Conservation (phyloP, 2,329 filamentous ascomycete species). For the Calonectria ilicicola region DNA sequence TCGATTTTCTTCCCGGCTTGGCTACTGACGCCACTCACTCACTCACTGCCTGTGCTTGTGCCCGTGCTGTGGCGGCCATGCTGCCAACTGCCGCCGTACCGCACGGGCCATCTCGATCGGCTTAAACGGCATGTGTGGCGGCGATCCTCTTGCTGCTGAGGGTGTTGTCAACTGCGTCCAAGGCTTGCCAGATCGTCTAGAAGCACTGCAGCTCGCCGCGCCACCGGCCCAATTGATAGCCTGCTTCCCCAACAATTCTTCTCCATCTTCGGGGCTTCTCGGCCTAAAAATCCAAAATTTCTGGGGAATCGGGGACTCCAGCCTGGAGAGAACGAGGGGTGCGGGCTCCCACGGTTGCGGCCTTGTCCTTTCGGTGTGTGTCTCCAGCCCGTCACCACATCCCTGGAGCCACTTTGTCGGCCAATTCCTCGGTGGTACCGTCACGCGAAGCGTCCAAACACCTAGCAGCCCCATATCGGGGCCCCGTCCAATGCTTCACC, state of each 20-base stretch:
- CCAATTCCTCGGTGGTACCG: constrained; percentile 41
- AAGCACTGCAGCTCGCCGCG: neutral
- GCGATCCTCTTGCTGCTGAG: neutral
- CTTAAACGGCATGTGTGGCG: constrained; percentile 15
- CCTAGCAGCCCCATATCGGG: constrained; percentile 20
- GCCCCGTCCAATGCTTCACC: constrained; percentile 14
- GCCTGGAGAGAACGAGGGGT: neutral
- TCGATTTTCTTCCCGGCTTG: neutral
- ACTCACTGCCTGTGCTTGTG: no score
- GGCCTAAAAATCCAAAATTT: neutral
- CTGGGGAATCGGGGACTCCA: constrained; percentile 8
- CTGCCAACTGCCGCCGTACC: constrained; percentile 6
- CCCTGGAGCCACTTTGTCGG: constrained; percentile 31
- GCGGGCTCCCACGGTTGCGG: neutral
- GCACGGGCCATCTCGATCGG: constrained; percentile 15
- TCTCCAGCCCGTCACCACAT: neutral
- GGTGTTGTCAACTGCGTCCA: neutral
- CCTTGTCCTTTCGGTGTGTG: constrained; percentile 8
- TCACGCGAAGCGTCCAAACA: constrained; percentile 27
- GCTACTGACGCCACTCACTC: neutral
- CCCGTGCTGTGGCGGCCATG: neutral
- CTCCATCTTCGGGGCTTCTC: constrained; percentile 3
- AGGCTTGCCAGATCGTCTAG: neutral
- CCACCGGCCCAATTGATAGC: neutral
- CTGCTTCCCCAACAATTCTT: neutral